Evolutionary conservation across 2,329 filamentous ascomycete genomes (phyloP), one percentile per base, ranked within the genome.

Genomic region (Ceratocystis huliohia): DNA sequence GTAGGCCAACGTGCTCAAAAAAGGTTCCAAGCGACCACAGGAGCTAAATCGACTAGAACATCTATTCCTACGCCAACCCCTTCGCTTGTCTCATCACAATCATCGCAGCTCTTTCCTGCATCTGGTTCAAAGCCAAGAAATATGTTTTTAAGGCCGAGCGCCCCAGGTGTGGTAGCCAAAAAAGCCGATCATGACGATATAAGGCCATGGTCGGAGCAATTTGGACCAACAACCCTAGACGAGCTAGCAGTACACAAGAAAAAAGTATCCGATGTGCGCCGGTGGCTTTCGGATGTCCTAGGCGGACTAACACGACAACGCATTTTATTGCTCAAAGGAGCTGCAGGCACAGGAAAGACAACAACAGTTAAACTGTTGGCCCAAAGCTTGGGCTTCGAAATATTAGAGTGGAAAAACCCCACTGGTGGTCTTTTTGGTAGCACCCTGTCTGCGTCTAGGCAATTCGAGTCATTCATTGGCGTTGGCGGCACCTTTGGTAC

Each of bases 201-300:
- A 62, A 82, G 88, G 64, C 91, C 93, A 2, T 97, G 93, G 93
- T 88, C 88, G 17, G 92, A 96, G 71, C 84, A 86, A 70, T 97
- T 91, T 74, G 86, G 84, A 1, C 93, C 93, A 0, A 72, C 74
- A 2, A 88, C 83, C 70, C 74, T 96, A 13, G 86, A 91, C 17
- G 93, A 97, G 76, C 79, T 99, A 59, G 93, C 88, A 0, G 93
- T 99, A 20, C 92, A 99, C 75, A 96, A 95, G 78, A 94, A 84
- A 71, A 99, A 99, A 75, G 89, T 97, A 5, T 77, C 84, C 1
- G 92, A 97, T 76, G 92, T 97, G 59, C 84, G 86, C 67, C 81
- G 78, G 67, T 97, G 94, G 92, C 78, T 99, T 44, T 84, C 88
- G 56, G 84, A 87, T 72, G 89, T 91, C 20, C 82, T 91, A 69